phyloP scores from a whole-genome alignment of 1,139 yeast genomes.

The Kodamaea fungicola region DNA sequence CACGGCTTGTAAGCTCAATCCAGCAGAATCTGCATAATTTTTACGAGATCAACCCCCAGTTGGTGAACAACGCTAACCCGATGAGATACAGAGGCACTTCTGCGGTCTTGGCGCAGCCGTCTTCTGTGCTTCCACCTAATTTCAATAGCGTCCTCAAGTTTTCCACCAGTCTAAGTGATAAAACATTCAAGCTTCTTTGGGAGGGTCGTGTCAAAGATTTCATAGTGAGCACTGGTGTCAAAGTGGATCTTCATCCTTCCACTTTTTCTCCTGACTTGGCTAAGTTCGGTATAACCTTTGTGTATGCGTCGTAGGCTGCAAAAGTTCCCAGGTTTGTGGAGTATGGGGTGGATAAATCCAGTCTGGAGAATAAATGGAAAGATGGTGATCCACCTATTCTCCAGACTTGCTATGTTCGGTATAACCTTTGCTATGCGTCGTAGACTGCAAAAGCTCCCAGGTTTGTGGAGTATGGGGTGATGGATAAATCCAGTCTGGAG shows the following conservation, averaged over 20 bases:
- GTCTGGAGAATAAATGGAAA: too few relatives aligned
- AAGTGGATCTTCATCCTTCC: constrained; percentile 30
- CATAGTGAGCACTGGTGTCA: constrained; percentile 72
- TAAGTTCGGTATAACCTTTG: constrained; percentile 38
- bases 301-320: constrained; percentile 30
- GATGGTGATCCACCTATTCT: too few relatives aligned
- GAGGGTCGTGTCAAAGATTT: constrained; percentile 85
- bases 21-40: constrained; percentile 25
- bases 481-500: too few relatives aligned
- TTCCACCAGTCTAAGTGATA: constrained; percentile 66
- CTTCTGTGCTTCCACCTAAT: background rate
- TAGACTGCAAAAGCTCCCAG: too few relatives aligned
- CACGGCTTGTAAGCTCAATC: constrained; percentile 18
- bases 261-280: constrained; percentile 35
- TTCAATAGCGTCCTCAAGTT: constrained; percentile 73
- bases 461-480: too few relatives aligned
- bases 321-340: too few relatives aligned
- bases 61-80: constrained; percentile 8
- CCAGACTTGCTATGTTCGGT: too few relatives aligned
- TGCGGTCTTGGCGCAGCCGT: background rate
- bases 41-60: constrained; percentile 24
- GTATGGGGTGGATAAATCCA: too few relatives aligned
- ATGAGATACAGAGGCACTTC: background rate
- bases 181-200: constrained; percentile 68
- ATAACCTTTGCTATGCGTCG: too few relatives aligned